Conservation (phyloP, 768 basidiomycete species). For the Rhizopogon salebrosus region DNA sequence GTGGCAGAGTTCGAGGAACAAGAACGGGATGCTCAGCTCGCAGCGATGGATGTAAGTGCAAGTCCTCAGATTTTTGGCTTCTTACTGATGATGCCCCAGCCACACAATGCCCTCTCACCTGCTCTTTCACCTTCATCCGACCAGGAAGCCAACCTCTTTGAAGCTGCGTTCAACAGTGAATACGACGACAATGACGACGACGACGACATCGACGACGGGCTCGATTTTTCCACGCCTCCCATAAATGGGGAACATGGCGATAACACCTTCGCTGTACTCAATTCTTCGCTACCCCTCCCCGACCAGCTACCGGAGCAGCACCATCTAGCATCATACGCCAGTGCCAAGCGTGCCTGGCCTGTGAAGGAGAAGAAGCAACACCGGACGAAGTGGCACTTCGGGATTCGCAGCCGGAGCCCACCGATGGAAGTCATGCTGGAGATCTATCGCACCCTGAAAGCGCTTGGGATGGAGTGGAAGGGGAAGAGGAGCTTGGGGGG, state of each 20-base stretch:
- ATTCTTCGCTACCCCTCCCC: slow-evolving; percentile 81
- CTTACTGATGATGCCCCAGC: slow-evolving; percentile 33
- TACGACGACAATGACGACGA: slow-evolving; percentile 35
- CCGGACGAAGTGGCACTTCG: slow-evolving; percentile 95
- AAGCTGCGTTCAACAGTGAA: slow-evolving; percentile 54
- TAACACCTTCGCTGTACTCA: slow-evolving; percentile 82
- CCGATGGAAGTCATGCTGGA: slow-evolving; percentile 99
- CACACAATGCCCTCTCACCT: slow-evolving; percentile 66
- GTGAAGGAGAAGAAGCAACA: slow-evolving; percentile 65
- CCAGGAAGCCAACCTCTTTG: slow-evolving; percentile 75
- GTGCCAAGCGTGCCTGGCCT: slow-evolving; percentile 39
- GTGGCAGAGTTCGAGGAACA: slow-evolving; percentile 79
- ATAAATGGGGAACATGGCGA: slow-evolving; percentile 31
- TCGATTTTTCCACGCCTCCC: slow-evolving; percentile 42
- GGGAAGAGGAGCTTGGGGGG: slow-evolving; percentile 79
- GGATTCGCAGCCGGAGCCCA: slow-evolving; percentile 88
- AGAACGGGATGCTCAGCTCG: slow-evolving; percentile 76
- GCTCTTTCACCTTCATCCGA: slow-evolving; percentile 63
- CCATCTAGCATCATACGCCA: slow-evolving; percentile 64
- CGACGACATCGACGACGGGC: slow-evolving; percentile 54
- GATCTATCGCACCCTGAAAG: slow-evolving; percentile 89
- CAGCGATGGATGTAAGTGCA: slow-evolving; percentile 72
- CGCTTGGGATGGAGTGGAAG: slow-evolving; percentile 96
- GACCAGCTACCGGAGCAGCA: slow-evolving; percentile 57
- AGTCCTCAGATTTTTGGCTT: slow-evolving; percentile 18